A percentile compares a stretch with the other conserved stretches of the same genome.
Conservation (phyloP, 768 basidiomycete species). For the Lactarius sanguifluus region DNA sequence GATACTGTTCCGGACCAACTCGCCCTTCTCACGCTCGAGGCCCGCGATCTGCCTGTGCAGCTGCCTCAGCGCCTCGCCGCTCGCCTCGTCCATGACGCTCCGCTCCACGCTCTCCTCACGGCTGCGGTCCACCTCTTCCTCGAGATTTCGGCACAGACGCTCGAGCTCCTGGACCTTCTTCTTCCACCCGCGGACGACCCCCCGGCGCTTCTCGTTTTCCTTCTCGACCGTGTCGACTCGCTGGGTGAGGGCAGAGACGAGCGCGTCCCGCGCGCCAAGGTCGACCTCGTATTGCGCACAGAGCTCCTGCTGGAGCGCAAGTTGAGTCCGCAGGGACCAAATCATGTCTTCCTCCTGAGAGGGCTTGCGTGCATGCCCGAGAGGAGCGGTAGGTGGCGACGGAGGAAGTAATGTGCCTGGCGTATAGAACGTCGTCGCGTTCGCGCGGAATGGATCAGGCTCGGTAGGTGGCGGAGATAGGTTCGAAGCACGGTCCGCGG, state of each 20-base stretch:
- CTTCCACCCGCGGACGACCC: conserved; percentile 60
- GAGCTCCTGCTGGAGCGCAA: conserved; percentile 72
- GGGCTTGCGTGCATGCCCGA: conserved; percentile 52
- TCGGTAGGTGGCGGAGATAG: conserved; percentile 36
- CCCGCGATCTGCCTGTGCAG: conserved; percentile 77
- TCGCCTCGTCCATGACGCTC: conserved; percentile 83
- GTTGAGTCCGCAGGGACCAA: conserved; percentile 69
- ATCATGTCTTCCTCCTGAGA: conserved; percentile 74
- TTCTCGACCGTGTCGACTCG: conserved; percentile 57
- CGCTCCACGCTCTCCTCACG: conserved; percentile 78
- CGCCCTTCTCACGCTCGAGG: conserved; percentile 66
- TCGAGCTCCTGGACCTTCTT: conserved; percentile 78
- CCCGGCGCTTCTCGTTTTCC: conserved; percentile 61
- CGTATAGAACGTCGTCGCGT: conserved; percentile 76
- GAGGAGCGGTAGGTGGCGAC: conserved; percentile 45
- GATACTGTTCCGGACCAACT: conserved; percentile 36
- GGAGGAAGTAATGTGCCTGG: conserved; percentile 70
- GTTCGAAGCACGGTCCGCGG: conserved; percentile 28
- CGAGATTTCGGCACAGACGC: conserved; percentile 58
- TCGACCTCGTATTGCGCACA: conserved; percentile 78
- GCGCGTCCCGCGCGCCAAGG: conserved; percentile 67
- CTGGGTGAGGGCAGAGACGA: conserved; percentile 58
- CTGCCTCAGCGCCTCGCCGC: conserved; percentile 73
- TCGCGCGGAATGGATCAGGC: conserved; percentile 72
- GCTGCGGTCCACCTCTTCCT: conserved; percentile 87